These are phyloP conservation scores for Eruca vesicaria DNA, from an alignment of 441 rosid species.

Conservation along the genomic window DNA sequence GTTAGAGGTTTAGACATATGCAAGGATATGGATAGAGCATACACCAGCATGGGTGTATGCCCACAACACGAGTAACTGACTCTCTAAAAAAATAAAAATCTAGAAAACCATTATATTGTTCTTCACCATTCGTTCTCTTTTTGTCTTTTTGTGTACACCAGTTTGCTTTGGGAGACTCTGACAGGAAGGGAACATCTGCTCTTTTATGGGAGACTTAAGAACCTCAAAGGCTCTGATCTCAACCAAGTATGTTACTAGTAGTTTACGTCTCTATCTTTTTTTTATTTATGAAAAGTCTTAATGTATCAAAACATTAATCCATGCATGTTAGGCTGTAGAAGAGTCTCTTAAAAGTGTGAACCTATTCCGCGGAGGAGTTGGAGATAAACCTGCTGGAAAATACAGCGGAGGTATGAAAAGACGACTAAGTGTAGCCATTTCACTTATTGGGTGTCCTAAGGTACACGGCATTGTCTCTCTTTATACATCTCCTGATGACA, in stretches of 20 bases:
- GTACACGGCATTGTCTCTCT: constrained; percentile 16
- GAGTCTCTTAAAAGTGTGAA: constrained; percentile 74
- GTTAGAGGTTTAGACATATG: constrained; percentile 67
- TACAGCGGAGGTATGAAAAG: constrained; percentile 97
- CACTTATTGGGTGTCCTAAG: constrained; percentile 84
- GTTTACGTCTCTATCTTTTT: neutral
- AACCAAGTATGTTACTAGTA: constrained; percentile 42
- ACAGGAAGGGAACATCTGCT: constrained; percentile 87
- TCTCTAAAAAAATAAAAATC: neutral
- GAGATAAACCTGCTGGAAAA: constrained; percentile 75
- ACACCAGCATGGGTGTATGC: constrained; percentile 89
- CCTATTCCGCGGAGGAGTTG: constrained; percentile 69
- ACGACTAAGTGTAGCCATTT: constrained; percentile 90
- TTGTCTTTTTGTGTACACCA: constrained; percentile 23
- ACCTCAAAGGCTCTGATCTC: constrained; percentile 66
- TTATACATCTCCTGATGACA: neutral
- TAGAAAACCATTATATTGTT: neutral
- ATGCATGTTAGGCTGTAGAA: constrained; percentile 68
- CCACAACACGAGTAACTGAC: constrained; percentile 81
- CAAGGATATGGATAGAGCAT: constrained; percentile 66
- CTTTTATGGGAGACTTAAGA: constrained; percentile 90
- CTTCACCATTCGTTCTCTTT: neutral
- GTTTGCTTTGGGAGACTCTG: constrained; percentile 86
- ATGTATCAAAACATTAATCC: neutral
- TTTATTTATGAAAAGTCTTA: neutral